Base-by-base conservation (phyloP, 306 rosid genomes). In the Corylus americana region DNA sequence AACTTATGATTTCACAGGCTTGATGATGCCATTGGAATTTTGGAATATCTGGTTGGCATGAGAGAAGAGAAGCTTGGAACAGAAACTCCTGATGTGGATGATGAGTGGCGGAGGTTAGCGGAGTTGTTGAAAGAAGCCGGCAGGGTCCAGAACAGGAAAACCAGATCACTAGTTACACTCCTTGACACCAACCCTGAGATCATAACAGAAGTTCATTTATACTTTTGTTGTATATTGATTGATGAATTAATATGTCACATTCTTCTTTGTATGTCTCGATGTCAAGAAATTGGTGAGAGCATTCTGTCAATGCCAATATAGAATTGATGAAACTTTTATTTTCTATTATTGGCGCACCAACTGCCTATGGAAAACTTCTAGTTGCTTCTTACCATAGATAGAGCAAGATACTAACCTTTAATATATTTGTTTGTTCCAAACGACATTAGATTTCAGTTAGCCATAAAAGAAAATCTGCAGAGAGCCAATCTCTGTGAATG, bases 11-110 rank as follows among this genome's bases (percentile, higher is more conserved):
- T 85, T 68, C 49, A 47, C 85, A 93, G 97, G 84, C 85, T 91
- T 81, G 90, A 91, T 79, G 95, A 91, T 76, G 97, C 98, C 62
- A 91, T 93, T 80, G 97, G 90, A 42, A 85, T 90, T 75, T 81
- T 93, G 82, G 97, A 90, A 73, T 81, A 88, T 78, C 86, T 91
- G 18, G 92, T 93, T 77, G 94, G 94, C 39, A 86, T 91, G 95
- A 90, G 98, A 86, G 97, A 93, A 77, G 98, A 93, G 90, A 87
- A 90, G 85, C 92, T 90, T 4, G 98, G 95, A 83, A 89, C 95
- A 11, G 93, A 97, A 22, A 88, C 89, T 79, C 94, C 97, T 22
- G 97, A 91, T 55, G 93, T 91, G 64, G 90, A 81, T 9, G 94
- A 93, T 29, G 98, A 93, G 93, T 87, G 89, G 85, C 83, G 88